Evolutionary conservation across 2,329 filamentous ascomycete species (phyloP).

Genomic region (Colletotrichum melonis): DNA sequence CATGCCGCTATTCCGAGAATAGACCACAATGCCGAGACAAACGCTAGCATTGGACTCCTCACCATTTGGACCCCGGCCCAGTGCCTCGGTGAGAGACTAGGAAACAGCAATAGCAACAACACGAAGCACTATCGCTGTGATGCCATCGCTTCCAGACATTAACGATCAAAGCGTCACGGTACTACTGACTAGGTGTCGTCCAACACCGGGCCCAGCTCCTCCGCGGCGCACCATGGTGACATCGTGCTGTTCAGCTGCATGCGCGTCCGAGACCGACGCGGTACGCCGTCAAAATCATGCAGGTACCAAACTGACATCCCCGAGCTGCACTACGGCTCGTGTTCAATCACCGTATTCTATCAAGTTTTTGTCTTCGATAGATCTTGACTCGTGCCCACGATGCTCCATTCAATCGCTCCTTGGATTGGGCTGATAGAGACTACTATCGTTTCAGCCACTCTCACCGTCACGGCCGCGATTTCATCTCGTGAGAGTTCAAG

Average conservation of each 20-base stretch:
- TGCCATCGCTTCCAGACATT: neutral
- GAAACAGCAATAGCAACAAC: neutral
- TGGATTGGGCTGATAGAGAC: accelerated
- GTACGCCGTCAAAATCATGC: slow-evolving; percentile 16
- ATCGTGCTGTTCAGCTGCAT: slow-evolving; percentile 10
- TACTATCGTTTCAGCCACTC: neutral
- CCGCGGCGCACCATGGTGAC: neutral
- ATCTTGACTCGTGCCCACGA: accelerated
- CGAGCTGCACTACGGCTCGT: neutral
- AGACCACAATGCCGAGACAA: neutral
- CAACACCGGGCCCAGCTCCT: neutral
- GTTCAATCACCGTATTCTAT: neutral
- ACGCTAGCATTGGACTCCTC: neutral
- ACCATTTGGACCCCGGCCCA: neutral
- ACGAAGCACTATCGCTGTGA: neutral
- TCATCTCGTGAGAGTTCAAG: neutral
- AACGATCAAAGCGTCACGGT: neutral
- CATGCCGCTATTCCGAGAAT: neutral
- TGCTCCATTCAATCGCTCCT: accelerated
- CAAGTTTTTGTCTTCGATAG: no score
- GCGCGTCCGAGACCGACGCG: slow-evolving; percentile 15
- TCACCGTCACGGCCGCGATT: neutral
- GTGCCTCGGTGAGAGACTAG: neutral
- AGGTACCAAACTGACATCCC: slow-evolving; percentile 1
- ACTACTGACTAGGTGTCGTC: neutral